Evolutionary conservation across 2,329 filamentous ascomycete genomes (phyloP).

Genomic region (Stylonectria norvegica): DNA sequence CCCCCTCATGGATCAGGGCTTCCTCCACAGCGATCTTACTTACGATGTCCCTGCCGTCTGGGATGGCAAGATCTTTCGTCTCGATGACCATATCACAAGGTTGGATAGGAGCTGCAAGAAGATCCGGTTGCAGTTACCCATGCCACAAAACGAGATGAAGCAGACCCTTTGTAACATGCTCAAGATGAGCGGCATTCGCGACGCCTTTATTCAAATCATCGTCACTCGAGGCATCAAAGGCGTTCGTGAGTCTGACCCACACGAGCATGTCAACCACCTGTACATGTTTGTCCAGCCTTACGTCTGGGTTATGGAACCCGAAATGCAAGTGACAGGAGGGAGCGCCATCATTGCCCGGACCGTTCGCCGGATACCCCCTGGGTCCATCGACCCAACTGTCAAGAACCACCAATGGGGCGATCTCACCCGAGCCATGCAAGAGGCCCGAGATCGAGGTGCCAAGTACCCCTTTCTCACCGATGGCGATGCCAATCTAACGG

Average conservation of each 20-base stretch:
- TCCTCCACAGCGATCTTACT: slow-evolving; percentile 49
- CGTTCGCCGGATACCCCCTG: slow-evolving; percentile 42
- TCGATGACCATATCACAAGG: slow-evolving; percentile 46
- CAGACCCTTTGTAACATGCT: slow-evolving; percentile 43
- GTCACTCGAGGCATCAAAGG: slow-evolving; percentile 46
- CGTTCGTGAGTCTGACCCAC: slow-evolving; percentile 34
- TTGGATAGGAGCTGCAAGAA: slow-evolving; percentile 44
- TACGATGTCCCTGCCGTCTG: slow-evolving; percentile 51
- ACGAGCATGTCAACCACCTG: slow-evolving; percentile 41
- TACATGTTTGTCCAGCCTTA: slow-evolving; percentile 49
- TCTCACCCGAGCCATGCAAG: slow-evolving; percentile 42
- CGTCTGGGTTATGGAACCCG: slow-evolving; percentile 48
- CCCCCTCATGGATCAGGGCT: slow-evolving; percentile 49
- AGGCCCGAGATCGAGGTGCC: slow-evolving; percentile 45
- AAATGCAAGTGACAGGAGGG: slow-evolving; percentile 39
- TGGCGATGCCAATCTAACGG: slow-evolving; percentile 47
- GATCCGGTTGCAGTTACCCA: slow-evolving; percentile 41
- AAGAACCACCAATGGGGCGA: slow-evolving; percentile 54
- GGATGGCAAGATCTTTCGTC: slow-evolving; percentile 50
- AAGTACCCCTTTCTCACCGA: slow-evolving; percentile 49
- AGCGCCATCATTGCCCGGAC: slow-evolving; percentile 44
- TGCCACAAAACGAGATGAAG: slow-evolving; percentile 39
- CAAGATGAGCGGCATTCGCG: slow-evolving; percentile 42
- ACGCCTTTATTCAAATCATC: slow-evolving; percentile 50
- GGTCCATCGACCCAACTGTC: slow-evolving; percentile 47